A percentile compares a stretch with the other conserved stretches of the same genome.
Evolutionary conservation across 116 monocot species (phyloP).

Genomic region (Thalassia testudinum): DNA sequence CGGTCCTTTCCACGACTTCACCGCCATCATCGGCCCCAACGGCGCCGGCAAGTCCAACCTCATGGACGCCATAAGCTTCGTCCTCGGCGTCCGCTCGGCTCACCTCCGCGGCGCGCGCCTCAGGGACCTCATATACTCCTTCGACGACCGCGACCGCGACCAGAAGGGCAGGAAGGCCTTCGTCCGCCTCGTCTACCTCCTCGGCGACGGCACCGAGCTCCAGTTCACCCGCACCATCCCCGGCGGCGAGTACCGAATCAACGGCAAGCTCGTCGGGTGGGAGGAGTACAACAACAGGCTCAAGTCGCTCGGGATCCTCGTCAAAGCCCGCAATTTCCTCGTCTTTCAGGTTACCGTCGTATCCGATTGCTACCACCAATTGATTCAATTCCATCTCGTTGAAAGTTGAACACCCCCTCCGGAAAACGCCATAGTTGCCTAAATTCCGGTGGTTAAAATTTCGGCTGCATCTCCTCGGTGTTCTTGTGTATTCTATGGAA

Average conservation of each 20-base stretch:
- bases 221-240: constrained; percentile 79
- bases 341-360: constrained; percentile 80
- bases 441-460: too few species aligned
- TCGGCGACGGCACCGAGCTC: constrained; percentile 33
- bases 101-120: constrained; percentile 93
- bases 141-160: constrained; percentile 70
- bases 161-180: constrained; percentile 71
- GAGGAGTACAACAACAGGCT: constrained; percentile 72
- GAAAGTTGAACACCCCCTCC: too few species aligned
- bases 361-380: too few species aligned
- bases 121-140: constrained; percentile 77
- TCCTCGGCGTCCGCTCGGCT: constrained; percentile 87
- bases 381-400: too few species aligned
- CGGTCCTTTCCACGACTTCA: constrained; percentile 96
- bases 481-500: too few species aligned
- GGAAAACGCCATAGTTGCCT: too few species aligned
- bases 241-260: constrained; percentile 75
- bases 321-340: constrained; percentile 95
- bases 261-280: constrained; percentile 58
- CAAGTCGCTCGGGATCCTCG: constrained; percentile 87
- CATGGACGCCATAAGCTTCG: constrained; percentile 99
- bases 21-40: constrained; percentile 92
- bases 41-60: constrained; percentile 98
- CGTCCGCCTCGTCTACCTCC: constrained; percentile 68
- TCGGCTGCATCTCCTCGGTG: too few species aligned